Percentiles rank a stretch among this genome's conserved stretches.
phyloP scores from a whole-genome alignment of 169 alveolate genomes.

The Babesia divergens region DNA sequence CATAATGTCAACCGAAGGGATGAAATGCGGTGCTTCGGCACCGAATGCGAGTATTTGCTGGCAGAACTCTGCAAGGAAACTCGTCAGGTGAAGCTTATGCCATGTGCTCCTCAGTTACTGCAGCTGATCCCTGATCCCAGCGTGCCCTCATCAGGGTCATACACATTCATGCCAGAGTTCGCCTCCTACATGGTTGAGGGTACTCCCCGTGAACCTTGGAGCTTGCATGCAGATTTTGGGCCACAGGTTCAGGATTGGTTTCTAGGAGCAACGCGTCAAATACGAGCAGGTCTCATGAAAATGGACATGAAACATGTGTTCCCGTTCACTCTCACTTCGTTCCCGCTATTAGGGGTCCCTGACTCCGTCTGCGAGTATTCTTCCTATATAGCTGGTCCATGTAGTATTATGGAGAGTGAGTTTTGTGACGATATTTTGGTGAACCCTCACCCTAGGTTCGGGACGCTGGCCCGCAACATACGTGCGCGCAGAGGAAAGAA shows the following conservation, averaged over 20 bases:
- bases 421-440: constrained; percentile 76
- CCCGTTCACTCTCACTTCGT: constrained; percentile 56
- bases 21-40: constrained; percentile 64
- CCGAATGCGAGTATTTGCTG: constrained; percentile 70
- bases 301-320: constrained; percentile 51
- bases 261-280: constrained; percentile 40
- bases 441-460: constrained; percentile 89
- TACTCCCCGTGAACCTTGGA: constrained; percentile 69
- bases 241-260: constrained; percentile 44
- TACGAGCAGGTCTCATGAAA: constrained; percentile 18
- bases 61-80: constrained; percentile 52
- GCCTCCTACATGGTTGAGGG: constrained; percentile 73
- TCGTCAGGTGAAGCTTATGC: constrained; percentile 49
- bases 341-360: constrained; percentile 46
- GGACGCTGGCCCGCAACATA: constrained; percentile 83
- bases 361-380: constrained; percentile 41
- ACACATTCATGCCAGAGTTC: constrained; percentile 71
- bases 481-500: constrained; percentile 45
- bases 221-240: constrained; percentile 50
- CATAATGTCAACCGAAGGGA: constrained; percentile 62
- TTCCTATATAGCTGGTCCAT: constrained; percentile 17
- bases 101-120: constrained; percentile 36
- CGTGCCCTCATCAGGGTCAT: constrained; percentile 4
- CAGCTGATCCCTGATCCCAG: constrained; percentile 17
- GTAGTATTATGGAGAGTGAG: constrained; percentile 38